Conservation (phyloP, 2,329 filamentous ascomycete species). For the Endothia cerciana region DNA sequence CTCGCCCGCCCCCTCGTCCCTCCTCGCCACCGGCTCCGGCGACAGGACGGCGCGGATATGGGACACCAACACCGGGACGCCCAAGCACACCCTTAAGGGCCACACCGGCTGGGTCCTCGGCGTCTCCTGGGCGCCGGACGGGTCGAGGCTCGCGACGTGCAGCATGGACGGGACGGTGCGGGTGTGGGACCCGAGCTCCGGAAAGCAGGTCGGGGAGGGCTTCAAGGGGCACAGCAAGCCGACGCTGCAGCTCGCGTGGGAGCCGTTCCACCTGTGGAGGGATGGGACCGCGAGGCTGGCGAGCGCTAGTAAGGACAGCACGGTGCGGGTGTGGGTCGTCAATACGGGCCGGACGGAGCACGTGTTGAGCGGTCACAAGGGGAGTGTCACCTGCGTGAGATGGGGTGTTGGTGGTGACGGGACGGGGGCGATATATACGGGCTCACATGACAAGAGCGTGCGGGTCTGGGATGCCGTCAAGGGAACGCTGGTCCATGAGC, state of each 20-base stretch:
- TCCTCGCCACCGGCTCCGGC: constrained; percentile 85
- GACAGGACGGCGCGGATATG: constrained; percentile 91
- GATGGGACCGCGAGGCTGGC: constrained; percentile 78
- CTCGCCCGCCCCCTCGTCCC: constrained; percentile 75
- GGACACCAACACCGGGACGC: constrained; percentile 93
- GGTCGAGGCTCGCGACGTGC: constrained; percentile 79
- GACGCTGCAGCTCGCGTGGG: constrained; percentile 87
- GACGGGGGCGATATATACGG: constrained; percentile 80
- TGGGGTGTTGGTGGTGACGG: constrained; percentile 71
- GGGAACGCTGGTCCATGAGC: constrained; percentile 78
- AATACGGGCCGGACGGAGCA: constrained; percentile 78
- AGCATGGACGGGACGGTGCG: constrained; percentile 93
- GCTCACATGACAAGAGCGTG: constrained; percentile 88
- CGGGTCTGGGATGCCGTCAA: constrained; percentile 85
- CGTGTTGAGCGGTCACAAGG: constrained; percentile 86
- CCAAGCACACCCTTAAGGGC: constrained; percentile 81
- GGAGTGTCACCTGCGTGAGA: constrained; percentile 84
- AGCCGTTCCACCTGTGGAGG: constrained; percentile 85
- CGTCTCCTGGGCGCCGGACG: constrained; percentile 86
- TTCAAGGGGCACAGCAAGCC: constrained; percentile 88
- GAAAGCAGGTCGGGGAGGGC: constrained; percentile 68
- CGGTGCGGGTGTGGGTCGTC: constrained; percentile 84
- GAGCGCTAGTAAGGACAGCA: constrained; percentile 87
- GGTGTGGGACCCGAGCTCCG: constrained; percentile 84
- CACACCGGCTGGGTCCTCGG: constrained; percentile 90